Conservation (phyloP, 768 basidiomycete species). For the Leucosporidium creatinivorum region DNA sequence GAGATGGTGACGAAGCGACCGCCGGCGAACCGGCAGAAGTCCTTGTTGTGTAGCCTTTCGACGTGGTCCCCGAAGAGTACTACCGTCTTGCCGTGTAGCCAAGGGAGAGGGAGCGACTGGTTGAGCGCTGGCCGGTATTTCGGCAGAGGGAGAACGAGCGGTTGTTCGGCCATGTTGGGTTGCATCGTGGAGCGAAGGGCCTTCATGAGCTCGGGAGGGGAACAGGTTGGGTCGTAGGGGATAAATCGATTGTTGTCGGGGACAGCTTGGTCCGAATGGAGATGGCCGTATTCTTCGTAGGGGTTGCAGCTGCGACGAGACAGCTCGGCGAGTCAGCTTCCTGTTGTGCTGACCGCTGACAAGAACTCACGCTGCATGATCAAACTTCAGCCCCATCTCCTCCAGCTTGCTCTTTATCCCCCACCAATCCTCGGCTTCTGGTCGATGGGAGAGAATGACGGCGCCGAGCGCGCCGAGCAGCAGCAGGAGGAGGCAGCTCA, state of each 20-base stretch:
- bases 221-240: slow-evolving; percentile 19
- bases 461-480: neutral
- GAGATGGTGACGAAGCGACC: slow-evolving; percentile 24
- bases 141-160: slow-evolving; percentile 10
- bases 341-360: too few species aligned
- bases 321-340: too few species aligned
- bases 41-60: slow-evolving; percentile 27
- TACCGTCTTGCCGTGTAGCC: slow-evolving; percentile 26
- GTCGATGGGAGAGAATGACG: neutral
- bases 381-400: neutral
- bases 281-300: slow-evolving; percentile 19
- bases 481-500: neutral
- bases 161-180: neutral
- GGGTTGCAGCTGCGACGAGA: slow-evolving; percentile 18
- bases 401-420: slow-evolving; percentile 5
- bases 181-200: slow-evolving; percentile 8
- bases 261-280: neutral
- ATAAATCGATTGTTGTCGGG: slow-evolving; percentile 20
- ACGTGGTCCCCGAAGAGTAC: slow-evolving; percentile 32
- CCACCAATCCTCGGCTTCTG: slow-evolving; percentile 6
- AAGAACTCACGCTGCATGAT: neutral
- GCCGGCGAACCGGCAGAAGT: slow-evolving; percentile 29
- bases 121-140: neutral
- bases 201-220: slow-evolving; percentile 18
- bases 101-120: slow-evolving; percentile 10